Evolutionary conservation across 257 asterid genomes (phyloP).

Genomic region (Solanum gracilifrons): DNA sequence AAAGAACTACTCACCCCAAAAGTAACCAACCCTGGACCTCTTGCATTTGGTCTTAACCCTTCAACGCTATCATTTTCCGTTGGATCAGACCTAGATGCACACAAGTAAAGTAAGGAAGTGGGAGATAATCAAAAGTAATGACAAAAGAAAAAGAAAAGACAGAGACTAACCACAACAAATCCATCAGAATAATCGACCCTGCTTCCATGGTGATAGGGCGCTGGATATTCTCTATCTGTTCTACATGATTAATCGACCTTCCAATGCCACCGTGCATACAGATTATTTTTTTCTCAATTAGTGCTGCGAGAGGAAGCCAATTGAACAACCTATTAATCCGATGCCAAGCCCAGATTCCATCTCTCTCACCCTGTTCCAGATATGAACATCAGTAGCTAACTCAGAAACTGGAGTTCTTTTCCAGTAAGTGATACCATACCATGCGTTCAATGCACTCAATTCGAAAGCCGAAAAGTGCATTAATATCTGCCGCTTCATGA

Average conservation of each 20-base stretch:
- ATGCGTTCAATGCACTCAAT: slow-evolving; percentile 99
- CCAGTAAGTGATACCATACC: slow-evolving; percentile 32
- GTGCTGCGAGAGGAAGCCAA: slow-evolving; percentile 98
- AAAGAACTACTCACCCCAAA: slow-evolving; percentile 66
- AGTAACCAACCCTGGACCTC: slow-evolving; percentile 99
- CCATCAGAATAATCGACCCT: slow-evolving; percentile 95
- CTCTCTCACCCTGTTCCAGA: slow-evolving; percentile 90
- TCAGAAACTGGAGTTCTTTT: neutral
- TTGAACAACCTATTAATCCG: slow-evolving; percentile 89
- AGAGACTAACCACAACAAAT: slow-evolving; percentile 72
- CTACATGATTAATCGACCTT: slow-evolving; percentile 91
- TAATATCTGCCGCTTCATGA: slow-evolving; percentile 99
- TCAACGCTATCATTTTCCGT: slow-evolving; percentile 99
- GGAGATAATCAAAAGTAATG: neutral
- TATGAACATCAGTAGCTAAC: slow-evolving; percentile 2
- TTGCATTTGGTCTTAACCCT: slow-evolving; percentile 96
- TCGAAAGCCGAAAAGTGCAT: slow-evolving; percentile 96
- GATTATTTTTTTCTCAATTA: slow-evolving; percentile 88
- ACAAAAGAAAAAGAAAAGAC: neutral
- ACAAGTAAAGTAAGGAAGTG: neutral
- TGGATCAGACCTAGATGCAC: slow-evolving; percentile 88
- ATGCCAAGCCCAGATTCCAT: slow-evolving; percentile 99
- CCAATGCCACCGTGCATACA: slow-evolving; percentile 99
- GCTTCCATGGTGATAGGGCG: slow-evolving; percentile 99
- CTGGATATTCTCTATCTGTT: slow-evolving; percentile 90